phyloP scores from a whole-genome alignment of 495 filamentous ascomycete genomes.

The Aspergillus sparsus region DNA sequence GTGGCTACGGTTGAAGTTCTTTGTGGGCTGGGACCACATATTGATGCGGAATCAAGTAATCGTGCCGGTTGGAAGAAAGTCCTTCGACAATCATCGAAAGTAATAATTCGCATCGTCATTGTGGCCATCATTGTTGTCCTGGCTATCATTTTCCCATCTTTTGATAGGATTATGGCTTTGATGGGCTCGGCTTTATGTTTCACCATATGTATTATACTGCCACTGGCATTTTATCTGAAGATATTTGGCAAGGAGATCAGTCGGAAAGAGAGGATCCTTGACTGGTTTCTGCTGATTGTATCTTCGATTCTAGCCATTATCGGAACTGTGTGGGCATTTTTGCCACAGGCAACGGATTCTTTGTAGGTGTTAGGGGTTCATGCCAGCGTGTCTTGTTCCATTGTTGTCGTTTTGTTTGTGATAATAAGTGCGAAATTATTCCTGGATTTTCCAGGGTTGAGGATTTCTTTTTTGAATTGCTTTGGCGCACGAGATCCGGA shows the following conservation, averaged over 20 bases:
- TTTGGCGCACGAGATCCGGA: constrained; percentile 34
- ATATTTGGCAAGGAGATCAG: constrained; percentile 82
- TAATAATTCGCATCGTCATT: constrained; percentile 59
- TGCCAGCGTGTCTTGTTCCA: constrained; percentile 1
- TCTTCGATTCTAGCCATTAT: constrained; percentile 68
- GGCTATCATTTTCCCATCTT: constrained; percentile 80
- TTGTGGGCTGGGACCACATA: constrained; percentile 60
- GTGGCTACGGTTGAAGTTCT: constrained; percentile 80
- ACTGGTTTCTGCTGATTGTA: constrained; percentile 68
- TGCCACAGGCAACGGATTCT: constrained; percentile 65
- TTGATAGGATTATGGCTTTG: constrained; percentile 93
- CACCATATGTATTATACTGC: constrained; percentile 89
- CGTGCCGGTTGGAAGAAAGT: constrained; percentile 57
- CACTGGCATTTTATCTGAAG: constrained; percentile 87
- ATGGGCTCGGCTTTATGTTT: constrained; percentile 91
- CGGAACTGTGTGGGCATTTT: constrained; percentile 84
- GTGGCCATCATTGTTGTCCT: constrained; percentile 63
- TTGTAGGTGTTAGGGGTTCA: constrained; percentile 17
- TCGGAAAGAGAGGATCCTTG: constrained; percentile 61
- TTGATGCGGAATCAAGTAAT: constrained; percentile 27
- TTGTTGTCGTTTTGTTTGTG: constrained; percentile 20
- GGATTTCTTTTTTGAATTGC: constrained; percentile 66
- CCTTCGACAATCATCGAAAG: constrained; percentile 58
- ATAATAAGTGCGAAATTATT: constrained; percentile 90
- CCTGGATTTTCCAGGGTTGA: constrained; percentile 69